These are phyloP conservation scores for Suillus hirtellus DNA, from an alignment of 768 basidiomycete species.

Conservation along the genomic window DNA sequence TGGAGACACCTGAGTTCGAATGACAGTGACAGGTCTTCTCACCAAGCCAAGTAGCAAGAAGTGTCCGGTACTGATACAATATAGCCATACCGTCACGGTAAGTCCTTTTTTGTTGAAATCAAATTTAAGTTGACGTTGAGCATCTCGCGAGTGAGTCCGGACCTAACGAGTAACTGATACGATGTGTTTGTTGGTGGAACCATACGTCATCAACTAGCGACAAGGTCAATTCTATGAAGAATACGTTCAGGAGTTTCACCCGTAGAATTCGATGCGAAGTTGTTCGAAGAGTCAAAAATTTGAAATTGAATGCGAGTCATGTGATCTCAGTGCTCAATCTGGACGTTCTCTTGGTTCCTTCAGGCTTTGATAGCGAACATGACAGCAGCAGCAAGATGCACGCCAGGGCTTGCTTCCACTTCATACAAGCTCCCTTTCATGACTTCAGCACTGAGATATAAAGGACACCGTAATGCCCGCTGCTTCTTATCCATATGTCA, in stretches of 20 bases:
- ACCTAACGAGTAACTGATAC: too few species aligned
- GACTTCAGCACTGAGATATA: background rate
- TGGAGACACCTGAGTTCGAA: background rate
- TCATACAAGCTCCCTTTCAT: constrained; percentile 1
- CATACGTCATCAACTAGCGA: too few species aligned
- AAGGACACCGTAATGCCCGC: background rate
- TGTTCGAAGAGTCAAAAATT: too few species aligned
- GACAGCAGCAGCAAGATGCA: background rate
- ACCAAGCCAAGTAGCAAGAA: background rate
- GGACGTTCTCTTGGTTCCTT: background rate
- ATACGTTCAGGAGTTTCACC: too few species aligned
- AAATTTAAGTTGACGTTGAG: background rate
- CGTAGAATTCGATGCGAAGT: too few species aligned
- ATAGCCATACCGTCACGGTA: too few species aligned
- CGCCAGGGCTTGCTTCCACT: constrained; percentile 3
- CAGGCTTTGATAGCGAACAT: background rate
- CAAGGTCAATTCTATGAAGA: too few species aligned
- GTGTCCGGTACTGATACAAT: too few species aligned
- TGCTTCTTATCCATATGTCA: constrained; percentile 24
- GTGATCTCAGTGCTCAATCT: background rate
- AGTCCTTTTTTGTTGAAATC: background rate
- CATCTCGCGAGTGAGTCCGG: background rate
- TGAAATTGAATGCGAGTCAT: background rate
- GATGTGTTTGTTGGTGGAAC: too few species aligned
- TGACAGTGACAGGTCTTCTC: background rate